These are phyloP conservation scores for Penicillium samsonianum DNA, from an alignment of 495 filamentous ascomycete species.

Conservation along the genomic window DNA sequence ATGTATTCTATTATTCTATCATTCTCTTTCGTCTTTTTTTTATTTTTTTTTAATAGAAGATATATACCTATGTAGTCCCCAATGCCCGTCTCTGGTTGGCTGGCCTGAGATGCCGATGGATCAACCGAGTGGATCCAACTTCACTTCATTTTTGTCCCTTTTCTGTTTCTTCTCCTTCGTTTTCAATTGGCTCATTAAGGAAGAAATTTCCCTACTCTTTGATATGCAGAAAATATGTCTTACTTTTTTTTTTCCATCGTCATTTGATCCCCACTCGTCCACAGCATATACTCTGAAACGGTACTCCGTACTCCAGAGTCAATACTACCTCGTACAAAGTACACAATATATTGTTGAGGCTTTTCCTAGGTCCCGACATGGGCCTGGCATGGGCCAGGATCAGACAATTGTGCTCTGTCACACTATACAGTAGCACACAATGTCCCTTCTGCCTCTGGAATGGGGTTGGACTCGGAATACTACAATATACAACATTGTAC, in stretches of 20 bases:
- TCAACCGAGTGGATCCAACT: background rate
- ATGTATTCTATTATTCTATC: no score
- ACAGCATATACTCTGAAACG: no score
- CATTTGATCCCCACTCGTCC: no score
- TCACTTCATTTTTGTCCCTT: background rate
- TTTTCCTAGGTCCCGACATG: no score
- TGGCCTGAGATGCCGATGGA: slow-evolving; percentile 10
- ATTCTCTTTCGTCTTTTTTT: no score
- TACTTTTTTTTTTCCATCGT: background rate
- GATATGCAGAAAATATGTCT: background rate
- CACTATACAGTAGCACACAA: background rate
- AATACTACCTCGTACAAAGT: background rate
- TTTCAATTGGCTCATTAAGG: background rate
- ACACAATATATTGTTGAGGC: background rate
- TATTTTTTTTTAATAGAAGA: background rate
- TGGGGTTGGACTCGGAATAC: no score
- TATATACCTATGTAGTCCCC: background rate
- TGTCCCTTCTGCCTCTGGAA: background rate
- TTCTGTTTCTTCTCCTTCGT: background rate
- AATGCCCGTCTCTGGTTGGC: background rate
- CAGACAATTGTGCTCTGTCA: background rate
- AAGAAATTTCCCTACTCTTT: background rate
- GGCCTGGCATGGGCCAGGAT: no score
- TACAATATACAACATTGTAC: no score
- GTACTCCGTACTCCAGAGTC: no score